Evolutionary conservation across 2,329 filamentous ascomycete species (phyloP).

Genomic region (Cordyceps javanica): DNA sequence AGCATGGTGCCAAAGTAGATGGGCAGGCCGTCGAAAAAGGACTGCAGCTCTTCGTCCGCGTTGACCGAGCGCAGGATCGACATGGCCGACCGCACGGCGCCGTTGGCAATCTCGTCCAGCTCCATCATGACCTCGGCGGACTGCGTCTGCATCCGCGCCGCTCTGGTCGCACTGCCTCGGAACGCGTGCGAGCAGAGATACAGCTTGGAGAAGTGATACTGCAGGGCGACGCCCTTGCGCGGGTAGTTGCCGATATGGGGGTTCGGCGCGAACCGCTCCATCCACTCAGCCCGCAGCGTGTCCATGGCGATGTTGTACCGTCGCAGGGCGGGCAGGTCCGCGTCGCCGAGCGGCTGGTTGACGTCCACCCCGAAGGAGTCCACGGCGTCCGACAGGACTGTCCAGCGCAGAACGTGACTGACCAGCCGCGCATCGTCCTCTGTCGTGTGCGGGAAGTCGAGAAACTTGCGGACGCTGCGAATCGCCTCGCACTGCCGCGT

Average conservation of each 20-base stretch:
- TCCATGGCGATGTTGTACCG: constrained; percentile 13
- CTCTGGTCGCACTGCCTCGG: constrained; percentile 5
- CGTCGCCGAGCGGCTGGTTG: constrained; percentile 8
- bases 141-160: background rate
- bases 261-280: constrained; percentile 7
- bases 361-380: constrained; percentile 13
- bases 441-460: constrained; percentile 18
- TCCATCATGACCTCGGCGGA: constrained; percentile 8
- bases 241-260: constrained; percentile 14
- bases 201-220: constrained; percentile 15
- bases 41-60: constrained; percentile 9
- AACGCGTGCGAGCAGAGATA: constrained; percentile 15
- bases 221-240: constrained; percentile 14
- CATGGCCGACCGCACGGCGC: constrained; percentile 6
- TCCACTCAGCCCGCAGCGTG: constrained; percentile 13
- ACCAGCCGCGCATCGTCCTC: constrained; percentile 17
- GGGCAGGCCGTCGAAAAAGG: constrained; percentile 11
- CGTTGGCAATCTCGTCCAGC: constrained; percentile 9
- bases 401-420: constrained; percentile 17
- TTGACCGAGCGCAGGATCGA: constrained; percentile 10
- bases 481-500: constrained; percentile 19
- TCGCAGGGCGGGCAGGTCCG: constrained; percentile 14
- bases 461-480: constrained; percentile 23
- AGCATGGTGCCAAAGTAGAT: constrained; percentile 12
- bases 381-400: constrained; percentile 12